Base-by-base conservation (phyloP, 1,284 basidiomycete genomes). In the Entoloma clypeatum region DNA sequence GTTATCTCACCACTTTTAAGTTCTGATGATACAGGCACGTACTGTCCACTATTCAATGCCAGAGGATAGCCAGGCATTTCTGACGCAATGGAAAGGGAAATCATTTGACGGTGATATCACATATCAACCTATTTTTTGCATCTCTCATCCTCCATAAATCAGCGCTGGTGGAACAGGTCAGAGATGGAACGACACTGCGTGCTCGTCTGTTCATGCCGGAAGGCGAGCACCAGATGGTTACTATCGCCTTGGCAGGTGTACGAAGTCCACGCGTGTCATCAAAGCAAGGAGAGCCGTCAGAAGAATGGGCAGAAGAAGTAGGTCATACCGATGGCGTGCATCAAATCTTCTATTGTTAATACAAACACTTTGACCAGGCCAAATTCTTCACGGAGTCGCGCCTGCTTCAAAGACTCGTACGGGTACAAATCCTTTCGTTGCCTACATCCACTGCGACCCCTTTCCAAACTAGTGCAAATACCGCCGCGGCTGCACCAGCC, bases 361-460 rank as follows among this genome's bases (percentile, higher is more conserved):
- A n/a, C n/a, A n/a, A n/a, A n/a, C n/a, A n/a, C n/a, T 58, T 60
- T 45, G 56, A 61, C 22, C 61, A 97, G 85, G 90, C 93, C 36
- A 92, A 86, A 67, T 93, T 86, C 70, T 99, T 98, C 67, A 89
- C 88, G 44, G 95, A 99, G 67, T 85, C 83, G 7, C 82, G 95
- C 41, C 75, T 99, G 19, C 76, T 99, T 24, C 95, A 98, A 65
- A 83, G 95, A 36, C 69, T 75, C 29, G 87, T 99, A 50, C 87
- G 84, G 48, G 87, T 96, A 14, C 78, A 86, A 32, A 79, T 98
- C 22, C 74, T 99, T 28, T 94, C 92, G 1, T 71, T 97, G 4
- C 94, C 94, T 2, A 85, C 75, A 29, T 79, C 86, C 11, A 79
- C 86, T 8, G 82, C 88, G 3, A 83, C 81, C 6, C 90, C 92